Evolutionary conservation across 2,329 filamentous ascomycete species (phyloP).

Genomic region (Colletotrichum sp.): DNA sequence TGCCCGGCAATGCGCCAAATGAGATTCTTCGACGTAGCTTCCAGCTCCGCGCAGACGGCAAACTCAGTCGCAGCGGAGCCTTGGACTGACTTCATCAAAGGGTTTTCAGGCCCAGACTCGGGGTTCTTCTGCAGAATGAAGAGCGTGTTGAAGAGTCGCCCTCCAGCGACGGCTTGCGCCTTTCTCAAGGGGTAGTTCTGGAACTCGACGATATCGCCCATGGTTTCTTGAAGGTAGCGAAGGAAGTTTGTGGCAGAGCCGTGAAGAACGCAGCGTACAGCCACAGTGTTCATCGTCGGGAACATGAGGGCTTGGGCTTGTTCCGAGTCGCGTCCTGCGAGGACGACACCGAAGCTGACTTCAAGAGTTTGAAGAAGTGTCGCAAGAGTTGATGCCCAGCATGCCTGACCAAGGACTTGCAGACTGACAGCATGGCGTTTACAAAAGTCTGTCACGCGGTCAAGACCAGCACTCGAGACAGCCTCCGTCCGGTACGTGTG

Average conservation of each 20-base stretch:
- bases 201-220: conserved; percentile 68
- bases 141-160: conserved; percentile 56
- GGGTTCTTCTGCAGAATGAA: conserved; percentile 56
- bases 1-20: conserved; percentile 78
- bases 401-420: conserved; percentile 77
- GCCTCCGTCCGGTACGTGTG: conserved; percentile 40
- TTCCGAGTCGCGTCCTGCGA: conserved; percentile 83
- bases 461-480: conserved; percentile 32
- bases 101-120: background rate
- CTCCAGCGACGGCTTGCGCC: conserved; percentile 51
- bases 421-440: conserved; percentile 69
- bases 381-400: conserved; percentile 76
- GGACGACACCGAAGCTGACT: conserved; percentile 79
- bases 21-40: conserved; percentile 59
- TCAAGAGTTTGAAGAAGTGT: conserved; percentile 68
- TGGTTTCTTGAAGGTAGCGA: conserved; percentile 73
- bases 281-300: conserved; percentile 91
- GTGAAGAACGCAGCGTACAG: conserved; percentile 74
- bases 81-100: conserved; percentile 66
- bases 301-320: conserved; percentile 73
- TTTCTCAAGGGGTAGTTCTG: conserved; percentile 81
- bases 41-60: conserved; percentile 81
- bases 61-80: conserved; percentile 77
- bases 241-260: conserved; percentile 69
- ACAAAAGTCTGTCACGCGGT: conserved; percentile 59